Evolutionary conservation across 257 asterid species (phyloP), one percentile per base, ranked within the genome.

Genomic region (Sherardia arvensis): DNA sequence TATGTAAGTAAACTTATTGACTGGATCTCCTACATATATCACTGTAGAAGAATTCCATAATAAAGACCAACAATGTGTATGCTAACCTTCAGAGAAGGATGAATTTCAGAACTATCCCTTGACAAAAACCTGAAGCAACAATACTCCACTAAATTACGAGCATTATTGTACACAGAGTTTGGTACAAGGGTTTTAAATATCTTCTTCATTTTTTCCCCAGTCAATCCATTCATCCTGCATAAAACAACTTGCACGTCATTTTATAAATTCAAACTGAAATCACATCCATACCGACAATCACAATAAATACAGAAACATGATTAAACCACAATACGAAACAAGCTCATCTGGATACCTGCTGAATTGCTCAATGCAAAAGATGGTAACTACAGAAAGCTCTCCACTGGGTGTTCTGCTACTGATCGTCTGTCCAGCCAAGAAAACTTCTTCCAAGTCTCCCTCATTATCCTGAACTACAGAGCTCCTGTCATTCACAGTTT

Each of bases 171-270:
- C 36, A 85, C 80, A 21, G 84, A 74, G 71, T 81, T 94, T 32
- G 94, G 78, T 72, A 85, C 97, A 68, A 85, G 88, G n/a, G 94
- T 81, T 78, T 83, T 87, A 70, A 87, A 93, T 61, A 87, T 85
- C 64, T 77, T 90, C 85, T 87, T 94, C 99, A 85, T 84, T 79
- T 85, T 84, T 82, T 78, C 69, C 53, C 99, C 99, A 15, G 92
- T 90, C 84, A 81, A 72, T 61, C 99, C 97, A 55, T 87, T 90
- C 97, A 90, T 87, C 94, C 99, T 93, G 95, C 86, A 84, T 63
- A 17, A 20, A 62, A 53, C 48, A 69, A 74, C 32, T 18, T 7
- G 18, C 49, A 48, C 36, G 48, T 32, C 51, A 18, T 34, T 20
- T 28, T 23, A 21, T 15, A 30, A 32, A 43, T 34, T 54, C 18